Evolutionary conservation across 1,284 basidiomycete genomes (phyloP).

Genomic region (Puccinia brachypodii): DNA sequence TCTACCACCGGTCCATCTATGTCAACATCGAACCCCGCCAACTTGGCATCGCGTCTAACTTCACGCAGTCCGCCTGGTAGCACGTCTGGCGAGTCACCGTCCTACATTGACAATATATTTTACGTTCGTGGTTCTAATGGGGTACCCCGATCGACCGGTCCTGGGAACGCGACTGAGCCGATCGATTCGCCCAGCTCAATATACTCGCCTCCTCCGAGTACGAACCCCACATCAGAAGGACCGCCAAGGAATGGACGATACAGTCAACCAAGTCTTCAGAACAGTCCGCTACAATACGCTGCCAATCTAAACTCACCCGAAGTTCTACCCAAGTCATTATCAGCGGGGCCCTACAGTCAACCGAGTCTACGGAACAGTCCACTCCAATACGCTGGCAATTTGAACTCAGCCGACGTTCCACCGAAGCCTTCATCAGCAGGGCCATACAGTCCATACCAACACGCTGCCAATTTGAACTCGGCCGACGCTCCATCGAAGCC

Average conservation of each 20-base stretch:
- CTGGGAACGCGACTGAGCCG: background rate
- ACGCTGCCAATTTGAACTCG: background rate
- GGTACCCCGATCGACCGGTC: background rate
- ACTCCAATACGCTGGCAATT: no score
- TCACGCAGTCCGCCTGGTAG: background rate
- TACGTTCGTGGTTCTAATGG: slow-evolving; percentile 9
- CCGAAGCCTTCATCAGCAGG: background rate
- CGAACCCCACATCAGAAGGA: background rate
- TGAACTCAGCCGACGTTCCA: background rate
- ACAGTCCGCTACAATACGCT: background rate
- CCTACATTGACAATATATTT: background rate
- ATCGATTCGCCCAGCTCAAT: background rate
- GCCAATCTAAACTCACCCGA: background rate
- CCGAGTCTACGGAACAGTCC: no score
- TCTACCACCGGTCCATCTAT: background rate
- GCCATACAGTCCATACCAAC: background rate
- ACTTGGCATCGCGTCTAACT: background rate
- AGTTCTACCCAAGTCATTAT: background rate
- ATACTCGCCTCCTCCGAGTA: background rate
- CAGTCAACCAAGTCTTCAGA: background rate
- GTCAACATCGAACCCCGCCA: background rate
- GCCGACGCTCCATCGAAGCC: background rate
- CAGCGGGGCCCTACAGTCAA: no score
- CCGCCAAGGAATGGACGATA: background rate
- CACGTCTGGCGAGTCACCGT: background rate